These are phyloP conservation scores for Tolypocladium sp. DNA, from an alignment of 2,329 filamentous ascomycete genomes.

Conservation along the genomic window DNA sequence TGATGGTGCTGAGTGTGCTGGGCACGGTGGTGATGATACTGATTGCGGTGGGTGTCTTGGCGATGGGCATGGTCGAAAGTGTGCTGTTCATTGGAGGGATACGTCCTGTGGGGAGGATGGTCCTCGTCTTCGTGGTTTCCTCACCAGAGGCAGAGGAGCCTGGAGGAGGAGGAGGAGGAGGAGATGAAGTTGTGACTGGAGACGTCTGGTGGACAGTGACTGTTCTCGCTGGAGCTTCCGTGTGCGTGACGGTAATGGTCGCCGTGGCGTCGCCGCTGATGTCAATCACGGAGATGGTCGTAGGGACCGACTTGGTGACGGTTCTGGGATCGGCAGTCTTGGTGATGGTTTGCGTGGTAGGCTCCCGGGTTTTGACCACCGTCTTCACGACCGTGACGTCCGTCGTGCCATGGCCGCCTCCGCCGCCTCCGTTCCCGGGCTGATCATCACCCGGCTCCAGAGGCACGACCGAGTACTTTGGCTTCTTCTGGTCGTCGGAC, in stretches of 20 bases:
- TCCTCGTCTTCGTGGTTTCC: neutral
- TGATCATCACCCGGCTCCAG: conserved; percentile 22
- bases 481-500: conserved; percentile 10
- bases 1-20: conserved; percentile 3
- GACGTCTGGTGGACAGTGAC: neutral
- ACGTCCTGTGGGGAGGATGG: neutral
- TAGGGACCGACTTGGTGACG: conserved; percentile 17
- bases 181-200: conserved; percentile 4
- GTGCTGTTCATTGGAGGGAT: neutral
- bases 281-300: conserved; percentile 22
- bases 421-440: conserved; percentile 4
- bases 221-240: neutral
- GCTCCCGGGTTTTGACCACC: conserved; percentile 16
- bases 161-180: neutral
- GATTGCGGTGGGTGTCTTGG: neutral
- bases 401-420: conserved; percentile 6
- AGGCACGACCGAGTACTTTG: conserved; percentile 28
- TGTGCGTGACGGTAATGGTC: conserved; percentile 18
- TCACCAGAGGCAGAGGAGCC: neutral
- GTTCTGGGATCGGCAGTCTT: conserved; percentile 16
- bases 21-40: neutral
- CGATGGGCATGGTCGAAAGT: neutral
- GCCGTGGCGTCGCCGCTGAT: conserved; percentile 13
- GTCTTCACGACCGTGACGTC: conserved; percentile 25
- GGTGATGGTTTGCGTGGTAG: conserved; percentile 17